phyloP scores from a whole-genome alignment of 441 rosid genomes.

The Euphorbia corollata region DNA sequence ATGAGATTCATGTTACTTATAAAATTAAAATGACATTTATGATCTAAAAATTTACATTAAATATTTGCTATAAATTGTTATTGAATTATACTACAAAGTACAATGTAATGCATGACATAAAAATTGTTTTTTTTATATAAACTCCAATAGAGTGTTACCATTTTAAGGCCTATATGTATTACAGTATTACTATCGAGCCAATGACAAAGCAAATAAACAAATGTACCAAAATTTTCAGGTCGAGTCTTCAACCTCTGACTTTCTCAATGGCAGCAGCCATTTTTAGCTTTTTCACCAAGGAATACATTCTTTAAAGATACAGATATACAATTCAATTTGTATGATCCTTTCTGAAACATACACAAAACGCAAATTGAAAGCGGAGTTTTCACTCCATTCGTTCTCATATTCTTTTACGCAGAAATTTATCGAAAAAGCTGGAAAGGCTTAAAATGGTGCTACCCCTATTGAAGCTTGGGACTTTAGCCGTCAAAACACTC shows the following conservation, averaged over 20 bases:
- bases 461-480: conserved; percentile 52
- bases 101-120: too few species aligned
- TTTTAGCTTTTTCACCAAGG: conserved; percentile 16
- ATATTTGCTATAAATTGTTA: too few species aligned
- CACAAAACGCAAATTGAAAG: background rate
- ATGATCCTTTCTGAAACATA: background rate
- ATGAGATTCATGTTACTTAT: too few species aligned
- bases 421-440: background rate
- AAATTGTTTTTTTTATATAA: too few species aligned
- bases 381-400: background rate
- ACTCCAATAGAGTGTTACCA: too few species aligned
- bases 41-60: too few species aligned
- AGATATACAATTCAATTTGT: background rate
- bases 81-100: too few species aligned
- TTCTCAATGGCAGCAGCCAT: conserved; percentile 14
- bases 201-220: background rate
- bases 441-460: conserved; percentile 19
- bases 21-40: too few species aligned
- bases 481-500: conserved; percentile 59
- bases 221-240: background rate
- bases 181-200: background rate
- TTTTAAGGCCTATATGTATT: too few species aligned
- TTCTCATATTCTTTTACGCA: background rate
- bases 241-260: conserved; percentile 4
- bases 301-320: background rate